Base-by-base conservation (phyloP, 2,329 filamentous ascomycete genomes). In the Neoscytalidium dimidiatum region DNA sequence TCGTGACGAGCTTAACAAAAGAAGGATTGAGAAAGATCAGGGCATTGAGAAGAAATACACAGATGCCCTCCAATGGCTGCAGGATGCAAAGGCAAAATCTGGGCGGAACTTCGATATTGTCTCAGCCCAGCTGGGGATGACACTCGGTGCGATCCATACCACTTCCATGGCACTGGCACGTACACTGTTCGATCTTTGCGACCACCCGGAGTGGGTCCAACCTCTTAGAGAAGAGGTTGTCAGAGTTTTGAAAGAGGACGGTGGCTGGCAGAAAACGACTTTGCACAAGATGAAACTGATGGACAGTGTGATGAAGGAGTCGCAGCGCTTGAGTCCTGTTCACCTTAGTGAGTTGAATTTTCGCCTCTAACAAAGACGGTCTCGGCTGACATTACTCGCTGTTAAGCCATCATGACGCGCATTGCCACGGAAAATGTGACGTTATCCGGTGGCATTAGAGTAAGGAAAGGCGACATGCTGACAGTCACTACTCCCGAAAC, bases 251-350 rank as follows among this genome's bases (percentile, higher is more conserved):
- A 33, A n/a, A 19, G 49, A 57, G 19, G 26, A 23, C 11, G n/a
- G 19, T 3, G 28, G 52, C 8, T 64, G 62, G 49, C 6, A 4
- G 4, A 64, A 64, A 51, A 29, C 31, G n/a, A 56, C 31, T 5
- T 26, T 64, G 19, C 3, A n/a, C 14, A 29, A n/a, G 31, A 14
- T 64, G 38, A 13, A 17, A 28, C 23, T 43, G 23, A 44, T 67
- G 31, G 65, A 67, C 52, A 33, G 31, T 28, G 56, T 65, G 38
- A 28, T 67, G 11, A 67, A 67, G 46, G 65, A 67, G 35, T 65
- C 62, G 19, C 65, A 67, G 31, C 62, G 65, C 2, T 28, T 56
- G 4, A 64, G 48, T 28, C 65, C 65, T 13, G 51, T 44, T 1
- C 49, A 49, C 28, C 38, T 58, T 17, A 41, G 64, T 66, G 13